phyloP scores from a whole-genome alignment of 257 asterid genomes.

The Solanum lycopersicoides region DNA sequence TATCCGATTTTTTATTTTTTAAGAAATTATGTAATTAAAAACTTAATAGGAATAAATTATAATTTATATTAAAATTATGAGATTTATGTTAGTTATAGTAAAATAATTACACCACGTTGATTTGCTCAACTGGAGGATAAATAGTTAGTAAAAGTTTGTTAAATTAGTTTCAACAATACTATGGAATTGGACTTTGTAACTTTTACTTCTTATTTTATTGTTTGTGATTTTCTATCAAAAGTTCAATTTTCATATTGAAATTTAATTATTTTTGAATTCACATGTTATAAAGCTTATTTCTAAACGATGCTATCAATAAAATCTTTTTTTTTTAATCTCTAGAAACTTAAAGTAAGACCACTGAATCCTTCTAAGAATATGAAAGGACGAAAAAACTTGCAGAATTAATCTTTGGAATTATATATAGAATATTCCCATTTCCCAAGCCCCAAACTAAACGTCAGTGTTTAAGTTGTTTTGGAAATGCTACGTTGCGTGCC shows the following conservation, averaged over 20 bases:
- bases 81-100: no score
- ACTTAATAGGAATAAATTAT: no score
- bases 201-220: not conserved
- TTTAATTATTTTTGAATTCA: no score
- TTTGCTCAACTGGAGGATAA: not conserved
- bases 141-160: not conserved
- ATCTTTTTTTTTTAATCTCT: no score
- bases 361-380: not conserved
- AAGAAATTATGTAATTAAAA: no score
- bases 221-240: not conserved
- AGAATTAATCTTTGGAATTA: not conserved
- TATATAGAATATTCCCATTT: not conserved
- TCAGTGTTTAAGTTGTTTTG: not conserved
- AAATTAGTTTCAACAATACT: not conserved
- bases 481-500: not conserved
- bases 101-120: not conserved
- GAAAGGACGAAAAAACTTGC: not conserved
- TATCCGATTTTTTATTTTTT: no score
- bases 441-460: not conserved
- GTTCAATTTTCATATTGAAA: no score
- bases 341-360: accelerated
- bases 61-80: no score
- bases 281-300: no score
- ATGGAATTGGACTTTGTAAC: not conserved
- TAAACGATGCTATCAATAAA: not conserved